Conservation (phyloP, 2,329 filamentous ascomycete genomes). For the Ceratocystis variospora region DNA sequence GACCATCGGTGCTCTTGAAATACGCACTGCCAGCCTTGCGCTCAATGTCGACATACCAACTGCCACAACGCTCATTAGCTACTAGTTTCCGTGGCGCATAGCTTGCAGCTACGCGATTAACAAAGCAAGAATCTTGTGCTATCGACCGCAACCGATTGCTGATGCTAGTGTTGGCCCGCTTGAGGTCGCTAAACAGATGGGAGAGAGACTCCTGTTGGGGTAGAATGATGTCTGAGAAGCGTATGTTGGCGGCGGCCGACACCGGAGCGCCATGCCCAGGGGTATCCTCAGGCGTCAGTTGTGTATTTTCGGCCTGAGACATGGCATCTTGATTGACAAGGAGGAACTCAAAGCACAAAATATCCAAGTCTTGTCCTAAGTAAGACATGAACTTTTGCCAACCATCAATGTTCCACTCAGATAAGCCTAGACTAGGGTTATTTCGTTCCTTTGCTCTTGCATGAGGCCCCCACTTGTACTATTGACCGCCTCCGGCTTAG, state of each 20-base stretch:
- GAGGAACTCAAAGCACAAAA: no score
- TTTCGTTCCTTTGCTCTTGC: no score
- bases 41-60: conserved; percentile 71
- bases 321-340: no score
- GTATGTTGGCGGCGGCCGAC: not conserved
- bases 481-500: no score
- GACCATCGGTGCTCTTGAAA: conserved; percentile 96
- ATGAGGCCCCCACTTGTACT: no score
- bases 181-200: conserved; percentile 56
- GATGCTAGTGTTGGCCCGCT: conserved; percentile 49
- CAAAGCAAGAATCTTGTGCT: conserved; percentile 60
- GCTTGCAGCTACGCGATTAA: conserved; percentile 43
- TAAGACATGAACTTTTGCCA: no score
- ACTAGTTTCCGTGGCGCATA: conserved; percentile 53
- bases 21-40: conserved; percentile 64
- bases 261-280: not conserved
- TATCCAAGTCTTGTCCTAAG: no score
- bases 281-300: no score
- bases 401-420: no score
- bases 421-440: no score
- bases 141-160: conserved; percentile 78
- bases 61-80: conserved; percentile 89
- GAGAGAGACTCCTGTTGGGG: conserved; percentile 50
- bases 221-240: conserved; percentile 35
- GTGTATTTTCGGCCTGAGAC: no score